A percentile compares a stretch with the other conserved stretches of the same genome.
Conservation (phyloP, 331 rosid genomes). For the Acacia pycnantha region DNA sequence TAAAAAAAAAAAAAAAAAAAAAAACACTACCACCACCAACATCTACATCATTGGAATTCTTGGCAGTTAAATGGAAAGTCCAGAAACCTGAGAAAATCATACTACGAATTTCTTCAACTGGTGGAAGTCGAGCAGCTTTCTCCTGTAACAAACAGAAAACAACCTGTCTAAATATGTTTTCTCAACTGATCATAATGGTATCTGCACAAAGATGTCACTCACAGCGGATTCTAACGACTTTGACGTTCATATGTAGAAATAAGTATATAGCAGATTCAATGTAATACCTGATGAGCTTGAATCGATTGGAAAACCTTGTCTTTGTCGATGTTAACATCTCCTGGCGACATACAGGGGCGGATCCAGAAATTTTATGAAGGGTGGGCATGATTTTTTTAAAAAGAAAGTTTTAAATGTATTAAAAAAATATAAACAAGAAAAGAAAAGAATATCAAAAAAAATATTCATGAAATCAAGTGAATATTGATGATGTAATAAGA, state of each 20-base stretch:
- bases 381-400: too few relatives aligned
- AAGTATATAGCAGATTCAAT: background rate
- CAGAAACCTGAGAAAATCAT: slow-evolving; percentile 72
- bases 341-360: too few relatives aligned
- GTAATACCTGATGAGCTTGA: slow-evolving; percentile 82
- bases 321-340: slow-evolving; percentile 45
- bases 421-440: too few relatives aligned
- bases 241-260: background rate
- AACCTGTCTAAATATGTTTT: background rate
- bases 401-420: too few relatives aligned
- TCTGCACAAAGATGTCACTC: background rate
- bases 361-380: too few relatives aligned
- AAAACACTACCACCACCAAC: background rate
- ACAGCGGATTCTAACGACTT: background rate
- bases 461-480: too few relatives aligned
- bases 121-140: slow-evolving; percentile 80
- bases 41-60: background rate
- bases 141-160: slow-evolving; percentile 49
- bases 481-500: too few relatives aligned
- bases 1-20: too few relatives aligned
- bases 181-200: background rate
- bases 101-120: slow-evolving; percentile 77
- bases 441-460: too few relatives aligned
- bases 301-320: slow-evolving; percentile 57
- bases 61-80: slow-evolving; percentile 10